phyloP scores from a whole-genome alignment of 345 rosid genomes.

The Salix suchowensis region DNA sequence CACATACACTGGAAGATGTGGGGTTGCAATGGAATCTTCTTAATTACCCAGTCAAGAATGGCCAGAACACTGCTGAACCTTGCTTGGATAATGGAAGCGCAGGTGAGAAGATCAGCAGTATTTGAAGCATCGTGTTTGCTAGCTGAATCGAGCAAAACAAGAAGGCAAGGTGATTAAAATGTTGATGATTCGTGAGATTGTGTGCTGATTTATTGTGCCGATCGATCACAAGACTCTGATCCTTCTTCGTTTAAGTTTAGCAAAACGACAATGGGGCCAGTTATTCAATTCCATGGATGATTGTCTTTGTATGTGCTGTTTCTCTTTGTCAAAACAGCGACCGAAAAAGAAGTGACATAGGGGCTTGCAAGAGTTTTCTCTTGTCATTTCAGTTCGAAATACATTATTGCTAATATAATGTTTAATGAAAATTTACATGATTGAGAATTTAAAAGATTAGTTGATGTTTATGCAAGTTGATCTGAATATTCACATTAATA shows the following conservation, averaged over 20 bases:
- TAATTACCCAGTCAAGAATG: constrained; percentile 19
- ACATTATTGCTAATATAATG: no score
- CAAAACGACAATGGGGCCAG: not conserved
- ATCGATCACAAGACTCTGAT: not conserved
- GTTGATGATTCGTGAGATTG: not conserved
- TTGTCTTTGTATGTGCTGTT: constrained; percentile 11
- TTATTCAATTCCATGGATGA: constrained; percentile 9
- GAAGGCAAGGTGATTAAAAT: not conserved
- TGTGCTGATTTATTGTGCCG: not conserved
- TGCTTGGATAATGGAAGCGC: not conserved
- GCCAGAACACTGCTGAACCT: not conserved
- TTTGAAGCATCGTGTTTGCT: constrained; percentile 20
- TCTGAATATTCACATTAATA: no score
- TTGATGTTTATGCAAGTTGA: no score
- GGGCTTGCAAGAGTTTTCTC: no score
- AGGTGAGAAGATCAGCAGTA: constrained; percentile 34
- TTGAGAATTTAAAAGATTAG: no score
- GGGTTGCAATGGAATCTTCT: constrained; percentile 27
- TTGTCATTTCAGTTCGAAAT: no score
- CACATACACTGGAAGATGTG: constrained; percentile 19
- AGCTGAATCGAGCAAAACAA: not conserved
- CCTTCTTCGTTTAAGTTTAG: not conserved
- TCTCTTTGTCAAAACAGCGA: constrained; percentile 9
- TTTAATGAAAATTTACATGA: accelerated
- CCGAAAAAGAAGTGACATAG: not conserved